Percentiles rank a stretch among this genome's conserved stretches.
These are phyloP conservation scores for Yamagishiella unicocca DNA, from an alignment of 139 green algal genomes.

Conservation along the genomic window DNA sequence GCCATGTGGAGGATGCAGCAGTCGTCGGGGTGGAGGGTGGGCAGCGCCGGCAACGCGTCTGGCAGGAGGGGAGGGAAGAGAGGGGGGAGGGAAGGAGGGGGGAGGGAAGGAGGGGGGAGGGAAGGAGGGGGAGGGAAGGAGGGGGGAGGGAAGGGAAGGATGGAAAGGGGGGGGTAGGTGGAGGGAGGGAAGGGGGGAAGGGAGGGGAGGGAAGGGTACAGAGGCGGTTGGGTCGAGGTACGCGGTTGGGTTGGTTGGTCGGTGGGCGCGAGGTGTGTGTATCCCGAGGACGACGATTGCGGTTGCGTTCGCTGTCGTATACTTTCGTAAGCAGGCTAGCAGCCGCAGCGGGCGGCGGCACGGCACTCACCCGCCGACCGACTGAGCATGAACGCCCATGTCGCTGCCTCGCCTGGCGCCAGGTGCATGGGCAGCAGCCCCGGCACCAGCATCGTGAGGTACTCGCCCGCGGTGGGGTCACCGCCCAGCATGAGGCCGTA, in stretches of 20 bases:
- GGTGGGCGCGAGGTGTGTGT: too few species aligned
- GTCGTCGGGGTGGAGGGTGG: slow-evolving; percentile 9
- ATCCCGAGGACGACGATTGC: too few species aligned
- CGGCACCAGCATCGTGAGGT: background rate
- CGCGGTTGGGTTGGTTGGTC: too few species aligned
- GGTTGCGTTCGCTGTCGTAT: too few species aligned
- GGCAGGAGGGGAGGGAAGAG: background rate
- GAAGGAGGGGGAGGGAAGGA: background rate
- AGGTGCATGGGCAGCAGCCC: slow-evolving; percentile 22
- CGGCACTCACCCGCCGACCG: background rate
- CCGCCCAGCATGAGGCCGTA: background rate
- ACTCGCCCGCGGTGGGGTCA: background rate
- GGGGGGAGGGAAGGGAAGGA: background rate
- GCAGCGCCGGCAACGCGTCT: background rate
- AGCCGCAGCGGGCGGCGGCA: too few species aligned
- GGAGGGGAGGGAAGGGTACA: too few species aligned
- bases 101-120: background rate
- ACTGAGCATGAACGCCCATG: slow-evolving; percentile 13
- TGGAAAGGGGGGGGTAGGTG: background rate
- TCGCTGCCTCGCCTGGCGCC: background rate
- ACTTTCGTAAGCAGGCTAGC: too few species aligned
- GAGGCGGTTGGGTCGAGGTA: too few species aligned
- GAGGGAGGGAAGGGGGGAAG: too few species aligned
- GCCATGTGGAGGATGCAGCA: slow-evolving; percentile 23
- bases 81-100: background rate